Evolutionary conservation across 2,329 filamentous ascomycete genomes (phyloP), one percentile per base, ranked within the genome.

Genomic region (Pseudogymnoascus sp.): DNA sequence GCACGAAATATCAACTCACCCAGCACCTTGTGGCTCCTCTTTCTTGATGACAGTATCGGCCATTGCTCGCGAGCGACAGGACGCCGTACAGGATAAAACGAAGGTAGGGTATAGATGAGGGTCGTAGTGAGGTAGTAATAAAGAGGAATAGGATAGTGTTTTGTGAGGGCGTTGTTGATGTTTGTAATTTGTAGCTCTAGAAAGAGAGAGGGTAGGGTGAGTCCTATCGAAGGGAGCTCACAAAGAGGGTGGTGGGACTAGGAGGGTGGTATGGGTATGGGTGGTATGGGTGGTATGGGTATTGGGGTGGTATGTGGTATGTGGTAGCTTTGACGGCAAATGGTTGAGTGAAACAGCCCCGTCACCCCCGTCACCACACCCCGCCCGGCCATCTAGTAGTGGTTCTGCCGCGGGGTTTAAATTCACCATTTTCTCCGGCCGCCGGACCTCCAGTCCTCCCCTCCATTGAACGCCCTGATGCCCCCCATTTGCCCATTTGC

Each of bases 11-110:
- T 50, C 64, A 61, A 81, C 81, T 78, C 72, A 83, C 81, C 79
- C 80, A 75, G 79, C 78, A 73, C 77, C 77, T 63, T 77, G 75
- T 67, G 75, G 73, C 67, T 81, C 79, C 65, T 81, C 79, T 65
- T 75, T 72, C 66, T 79, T 78, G 68, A 81, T 76, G 70, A 82
- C 74, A 47, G 79, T 80, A 74, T 79, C 78, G 63, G 81, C 72
- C 81, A 83, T 83, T 61, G 42, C 53, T 59, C 29, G 5, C 53
- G 53, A 37, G 53, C 53, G 53, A 19, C 16, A 59, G 29, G 24
- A 59, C 42, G 42, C 42, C 42, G 42, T 24, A 65, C 63, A 47
- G 59, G 64, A 65, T 62, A 61, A 24, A 65, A 59, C 67, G 40
- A 67, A 26, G 38, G 44, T 60, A 65, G 47, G 64, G 64, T 61